A percentile compares a stretch with the other conserved stretches of the same genome.
Conservation (phyloP, 345 rosid species). For the Anastatica hierochuntica region DNA sequence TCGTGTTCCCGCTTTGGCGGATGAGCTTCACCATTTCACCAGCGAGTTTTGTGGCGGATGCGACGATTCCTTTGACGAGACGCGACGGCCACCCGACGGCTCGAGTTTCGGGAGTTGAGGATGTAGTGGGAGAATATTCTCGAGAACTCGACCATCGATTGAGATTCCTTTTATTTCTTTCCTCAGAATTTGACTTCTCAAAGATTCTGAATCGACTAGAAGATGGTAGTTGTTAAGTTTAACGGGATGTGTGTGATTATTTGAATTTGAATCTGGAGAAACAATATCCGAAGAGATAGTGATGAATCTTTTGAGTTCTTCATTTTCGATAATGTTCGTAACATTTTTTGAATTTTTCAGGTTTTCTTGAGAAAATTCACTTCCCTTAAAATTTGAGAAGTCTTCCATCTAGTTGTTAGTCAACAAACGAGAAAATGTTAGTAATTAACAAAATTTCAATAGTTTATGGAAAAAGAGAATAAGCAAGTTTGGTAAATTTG, state of each 20-base stretch:
- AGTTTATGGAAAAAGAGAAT: background rate
- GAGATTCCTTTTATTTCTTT: conserved; percentile 7
- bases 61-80: too few species aligned
- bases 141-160: background rate
- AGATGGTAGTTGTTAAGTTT: background rate
- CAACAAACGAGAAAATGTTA: too few species aligned
- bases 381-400: background rate
- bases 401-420: background rate
- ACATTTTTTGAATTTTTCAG: background rate
- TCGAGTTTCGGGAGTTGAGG: conserved; percentile 67
- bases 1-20: conserved; percentile 54
- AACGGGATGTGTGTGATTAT: conserved; percentile 7
- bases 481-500: background rate
- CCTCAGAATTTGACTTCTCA: background rate
- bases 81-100: conserved; percentile 37
- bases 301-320: background rate
- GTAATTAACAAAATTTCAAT: background rate
- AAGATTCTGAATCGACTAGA: background rate
- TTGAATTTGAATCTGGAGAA: conserved; percentile 12
- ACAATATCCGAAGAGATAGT: too few species aligned
- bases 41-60: conserved; percentile 17
- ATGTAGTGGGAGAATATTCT: conserved; percentile 38
- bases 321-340: background rate
- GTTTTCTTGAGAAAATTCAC: background rate
- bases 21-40: conserved; percentile 43